phyloP scores from a whole-genome alignment of 2,329 filamentous ascomycete species.

The Colletotrichum limetticola region DNA sequence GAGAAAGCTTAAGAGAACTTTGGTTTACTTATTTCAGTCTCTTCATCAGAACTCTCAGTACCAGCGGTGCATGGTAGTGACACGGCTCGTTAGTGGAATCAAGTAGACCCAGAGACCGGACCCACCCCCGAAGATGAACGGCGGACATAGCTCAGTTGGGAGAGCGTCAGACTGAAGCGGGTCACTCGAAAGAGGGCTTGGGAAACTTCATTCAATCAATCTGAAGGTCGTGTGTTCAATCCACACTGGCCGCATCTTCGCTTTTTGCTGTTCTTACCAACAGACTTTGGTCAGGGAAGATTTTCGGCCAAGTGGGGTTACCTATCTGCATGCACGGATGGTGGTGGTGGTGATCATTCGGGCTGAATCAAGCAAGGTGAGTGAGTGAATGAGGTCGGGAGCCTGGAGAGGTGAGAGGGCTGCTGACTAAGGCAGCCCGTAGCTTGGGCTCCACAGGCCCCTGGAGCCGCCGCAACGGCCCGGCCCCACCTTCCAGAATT shows the following conservation, averaged over 20 bases:
- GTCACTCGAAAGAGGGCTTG: neutral
- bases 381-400: too few species aligned
- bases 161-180: constrained; percentile 24
- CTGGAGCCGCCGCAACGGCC: neutral
- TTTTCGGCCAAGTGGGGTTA: too few species aligned
- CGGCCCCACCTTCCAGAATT: constrained; percentile 31
- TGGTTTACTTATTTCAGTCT: too few species aligned
- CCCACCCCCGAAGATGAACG: neutral
- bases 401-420: neutral
- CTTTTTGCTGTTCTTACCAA: neutral
- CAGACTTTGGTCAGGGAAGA: too few species aligned
- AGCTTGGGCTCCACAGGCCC: neutral
- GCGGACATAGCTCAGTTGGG: constrained; percentile 24
- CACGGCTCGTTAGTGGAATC: neutral
- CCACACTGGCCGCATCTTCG: constrained; percentile 17
- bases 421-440: neutral
- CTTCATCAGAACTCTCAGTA: neutral
- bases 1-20: too few species aligned
- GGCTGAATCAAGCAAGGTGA: too few species aligned
- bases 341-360: too few species aligned
- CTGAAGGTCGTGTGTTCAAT: constrained; percentile 25
- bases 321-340: too few species aligned
- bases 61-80: neutral
- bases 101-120: neutral
- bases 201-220: constrained; percentile 17